Base-by-base conservation (phyloP, 2,329 filamentous ascomycete species). In the Esteya vermicola region DNA sequence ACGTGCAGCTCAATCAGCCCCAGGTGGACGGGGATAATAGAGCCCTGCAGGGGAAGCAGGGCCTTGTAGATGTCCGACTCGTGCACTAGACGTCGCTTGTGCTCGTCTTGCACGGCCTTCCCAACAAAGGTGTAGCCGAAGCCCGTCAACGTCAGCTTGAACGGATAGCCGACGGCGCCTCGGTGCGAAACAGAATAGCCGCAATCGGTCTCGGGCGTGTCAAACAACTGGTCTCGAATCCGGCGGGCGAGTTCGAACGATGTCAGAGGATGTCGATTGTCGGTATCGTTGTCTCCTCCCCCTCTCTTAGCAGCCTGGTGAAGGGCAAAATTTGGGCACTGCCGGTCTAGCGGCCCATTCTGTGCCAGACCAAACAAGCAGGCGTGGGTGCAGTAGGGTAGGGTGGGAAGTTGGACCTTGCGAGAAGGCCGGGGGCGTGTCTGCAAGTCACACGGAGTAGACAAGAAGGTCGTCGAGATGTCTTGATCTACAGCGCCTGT, bases 311-410 rank as follows among this genome's bases (percentile, higher is more conserved):
- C 40, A 28, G 35, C 34, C 18, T 33, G 22, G 21, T 43, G 43
- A 22, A 42, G 34, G 20, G 40, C 14, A 19, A 28, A 27, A 16
- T 46, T 46, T 22, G 44, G 44, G 18, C 44, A 43, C 25, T 33
- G 19, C 6, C 10, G 2, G 25, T 46, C 39, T 16, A 42, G 23
- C n/a, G 22, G 30, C 20, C 26, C 32, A 22, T 39, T 41, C 18
- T 36, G 23, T 10, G 32, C 33, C 14, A 46, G 39, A 18, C 44
- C 32, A 7, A 32, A 26, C 22, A 46, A 33, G 23, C 44, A 46
- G 21, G 42, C 41, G 25, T 46, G 44, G 14, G 41, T 43, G 26
- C 44, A 46, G 39, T 46, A 46, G 8, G 38, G 38, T 26, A 41
- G 26, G 19, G 10, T 16, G n/a, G 38, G 42, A n/a, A 7, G 32